These are phyloP conservation scores for Phytophthora nicotianae DNA, from an alignment of 352 stramenopile genomes.

Conservation along the genomic window DNA sequence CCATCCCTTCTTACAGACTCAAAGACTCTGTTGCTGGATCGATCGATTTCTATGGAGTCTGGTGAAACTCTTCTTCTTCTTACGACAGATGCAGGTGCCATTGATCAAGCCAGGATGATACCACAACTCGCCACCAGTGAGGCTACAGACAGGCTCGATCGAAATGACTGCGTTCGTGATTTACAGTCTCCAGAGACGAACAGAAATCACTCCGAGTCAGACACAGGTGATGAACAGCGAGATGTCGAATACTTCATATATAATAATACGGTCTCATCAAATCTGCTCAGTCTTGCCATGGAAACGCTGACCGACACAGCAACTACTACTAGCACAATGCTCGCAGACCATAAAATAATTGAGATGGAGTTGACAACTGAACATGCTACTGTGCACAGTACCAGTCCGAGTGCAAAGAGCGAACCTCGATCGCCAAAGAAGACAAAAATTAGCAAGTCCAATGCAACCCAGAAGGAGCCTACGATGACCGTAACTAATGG, in stretches of 20 bases:
- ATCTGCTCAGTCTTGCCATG: neutral
- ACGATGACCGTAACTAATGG: neutral
- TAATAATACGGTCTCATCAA: neutral
- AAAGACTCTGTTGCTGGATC: neutral
- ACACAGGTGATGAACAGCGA: neutral
- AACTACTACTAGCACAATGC: neutral
- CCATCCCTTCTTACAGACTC: neutral
- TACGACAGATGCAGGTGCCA: neutral
- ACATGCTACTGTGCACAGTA: neutral
- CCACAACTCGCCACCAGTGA: neutral
- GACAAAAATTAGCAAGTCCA: neutral
- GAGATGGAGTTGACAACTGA: neutral
- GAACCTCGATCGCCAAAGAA: slow-evolving; percentile 1
- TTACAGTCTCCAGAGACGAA: neutral
- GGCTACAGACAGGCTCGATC: neutral
- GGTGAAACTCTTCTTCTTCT: neutral
- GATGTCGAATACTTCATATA: neutral
- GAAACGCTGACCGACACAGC: neutral
- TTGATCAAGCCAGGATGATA: neutral
- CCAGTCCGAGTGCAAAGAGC: neutral
- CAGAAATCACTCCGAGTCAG: neutral
- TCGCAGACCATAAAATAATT: neutral
- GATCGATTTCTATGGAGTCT: neutral
- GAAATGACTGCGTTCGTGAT: neutral
- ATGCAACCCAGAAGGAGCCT: slow-evolving; percentile 1